Conservation (phyloP, 2,329 filamentous ascomycete genomes). For the Colletotrichum sansevieriae region DNA sequence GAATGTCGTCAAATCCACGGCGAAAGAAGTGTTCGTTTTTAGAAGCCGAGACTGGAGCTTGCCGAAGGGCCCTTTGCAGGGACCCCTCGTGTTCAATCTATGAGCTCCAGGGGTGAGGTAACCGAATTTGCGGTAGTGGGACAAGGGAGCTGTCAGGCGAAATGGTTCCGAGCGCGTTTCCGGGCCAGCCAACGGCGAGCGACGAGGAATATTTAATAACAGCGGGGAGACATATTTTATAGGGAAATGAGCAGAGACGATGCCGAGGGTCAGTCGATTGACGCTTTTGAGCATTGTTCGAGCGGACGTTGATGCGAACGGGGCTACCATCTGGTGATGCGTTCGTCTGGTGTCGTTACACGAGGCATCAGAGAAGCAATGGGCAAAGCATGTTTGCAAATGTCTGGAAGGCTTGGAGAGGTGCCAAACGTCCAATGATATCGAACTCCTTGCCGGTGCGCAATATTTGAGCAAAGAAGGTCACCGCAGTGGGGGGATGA, state of each 20-base stretch:
- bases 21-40: conserved; percentile 11
- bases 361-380: background rate
- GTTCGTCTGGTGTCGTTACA: background rate
- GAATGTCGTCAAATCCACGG: conserved; percentile 15
- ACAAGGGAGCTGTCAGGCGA: conserved; percentile 40
- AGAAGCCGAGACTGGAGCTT: conserved; percentile 29
- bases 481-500: conserved; percentile 32
- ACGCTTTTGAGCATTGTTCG: background rate
- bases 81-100: conserved; percentile 40
- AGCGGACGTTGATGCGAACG: background rate
- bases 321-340: background rate
- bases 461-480: conserved; percentile 24
- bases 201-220: conserved; percentile 38
- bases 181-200: conserved; percentile 32
- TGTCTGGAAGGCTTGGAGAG: conserved; percentile 7
- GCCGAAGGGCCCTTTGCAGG: conserved; percentile 21
- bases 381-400: conserved; percentile 14
- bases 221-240: conserved; percentile 18
- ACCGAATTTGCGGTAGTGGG: conserved; percentile 37
- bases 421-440: conserved; percentile 22
- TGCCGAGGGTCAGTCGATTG: conserved; percentile 7
- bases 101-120: conserved; percentile 33
- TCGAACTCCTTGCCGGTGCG: background rate
- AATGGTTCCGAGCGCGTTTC: conserved; percentile 40
- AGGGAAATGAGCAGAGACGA: conserved; percentile 34